These are phyloP conservation scores for Guadua angustifolia DNA, from an alignment of 176 grass and related monocot species.

Conservation along the genomic window DNA sequence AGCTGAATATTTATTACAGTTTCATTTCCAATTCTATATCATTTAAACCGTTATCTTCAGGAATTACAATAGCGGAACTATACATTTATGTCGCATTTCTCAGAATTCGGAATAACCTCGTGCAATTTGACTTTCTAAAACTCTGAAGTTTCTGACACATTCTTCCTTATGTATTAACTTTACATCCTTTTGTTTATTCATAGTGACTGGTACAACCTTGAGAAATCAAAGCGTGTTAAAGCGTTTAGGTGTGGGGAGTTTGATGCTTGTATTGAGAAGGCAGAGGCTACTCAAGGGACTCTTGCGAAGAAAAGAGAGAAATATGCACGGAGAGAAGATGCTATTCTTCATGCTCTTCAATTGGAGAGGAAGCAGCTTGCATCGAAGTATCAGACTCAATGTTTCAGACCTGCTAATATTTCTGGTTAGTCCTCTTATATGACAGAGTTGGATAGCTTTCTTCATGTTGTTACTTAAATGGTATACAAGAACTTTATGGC, in stretches of 20 bases:
- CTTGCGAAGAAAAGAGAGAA: conserved; percentile 97
- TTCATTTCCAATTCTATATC: conserved; percentile 15
- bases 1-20: background rate
- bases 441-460: conserved; percentile 37
- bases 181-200: conserved; percentile 41
- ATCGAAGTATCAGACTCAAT: conserved; percentile 55
- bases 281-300: conserved; percentile 89
- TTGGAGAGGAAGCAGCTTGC: conserved; percentile 84
- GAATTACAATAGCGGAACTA: background rate
- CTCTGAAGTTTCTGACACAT: conserved; percentile 3
- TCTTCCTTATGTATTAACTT: conserved; percentile 38
- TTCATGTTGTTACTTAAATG: conserved; percentile 37
- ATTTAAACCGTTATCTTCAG: conserved; percentile 17
- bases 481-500: conserved; percentile 31
- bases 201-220: conserved; percentile 99
- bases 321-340: conserved; percentile 96
- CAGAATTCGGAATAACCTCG: conserved; percentile 6
- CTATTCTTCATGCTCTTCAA: conserved; percentile 96
- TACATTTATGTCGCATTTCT: background rate
- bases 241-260: conserved; percentile 98
- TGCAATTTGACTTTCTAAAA: conserved; percentile 7
- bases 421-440: conserved; percentile 55
- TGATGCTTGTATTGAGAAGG: conserved; percentile 97
- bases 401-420: conserved; percentile 49
- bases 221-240: conserved; percentile 99